Evolutionary conservation across 1,139 yeast genomes (phyloP).

Genomic region (Lodderomyces theae): DNA sequence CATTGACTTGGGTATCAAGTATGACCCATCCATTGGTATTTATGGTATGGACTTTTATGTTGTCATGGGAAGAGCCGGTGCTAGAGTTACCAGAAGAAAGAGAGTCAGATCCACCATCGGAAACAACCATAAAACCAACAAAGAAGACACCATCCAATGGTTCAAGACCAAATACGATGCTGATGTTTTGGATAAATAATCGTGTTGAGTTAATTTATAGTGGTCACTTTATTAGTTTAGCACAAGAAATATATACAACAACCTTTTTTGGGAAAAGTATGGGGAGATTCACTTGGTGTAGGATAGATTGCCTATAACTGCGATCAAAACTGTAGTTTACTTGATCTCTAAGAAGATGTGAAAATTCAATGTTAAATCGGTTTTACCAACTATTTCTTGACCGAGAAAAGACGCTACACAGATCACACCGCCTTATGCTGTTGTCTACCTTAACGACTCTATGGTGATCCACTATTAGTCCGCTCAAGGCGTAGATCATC

Average conservation of each 20-base stretch:
- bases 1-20: conserved; percentile 99
- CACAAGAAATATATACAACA: neutral
- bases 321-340: no score
- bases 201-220: conserved; percentile 4
- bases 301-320: no score
- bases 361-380: no score
- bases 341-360: no score
- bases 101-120: conserved; percentile 89
- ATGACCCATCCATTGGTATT: conserved; percentile 99
- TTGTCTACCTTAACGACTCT: no score
- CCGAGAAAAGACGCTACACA: no score
- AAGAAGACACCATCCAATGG: conserved; percentile 96
- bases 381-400: no score
- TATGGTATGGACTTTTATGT: conserved; percentile 99
- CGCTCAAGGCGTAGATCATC: no score
- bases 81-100: conserved; percentile 99
- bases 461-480: no score
- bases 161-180: conserved; percentile 99
- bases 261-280: neutral
- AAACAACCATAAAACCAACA: conserved; percentile 86
- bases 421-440: no score
- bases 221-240: neutral
- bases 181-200: conserved; percentile 84
- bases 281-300: no score
- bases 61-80: conserved; percentile 99